Percentiles rank a stretch among this genome's conserved stretches.
phyloP scores from a whole-genome alignment of 768 basidiomycete species.

The Leccinum sublutescens region DNA sequence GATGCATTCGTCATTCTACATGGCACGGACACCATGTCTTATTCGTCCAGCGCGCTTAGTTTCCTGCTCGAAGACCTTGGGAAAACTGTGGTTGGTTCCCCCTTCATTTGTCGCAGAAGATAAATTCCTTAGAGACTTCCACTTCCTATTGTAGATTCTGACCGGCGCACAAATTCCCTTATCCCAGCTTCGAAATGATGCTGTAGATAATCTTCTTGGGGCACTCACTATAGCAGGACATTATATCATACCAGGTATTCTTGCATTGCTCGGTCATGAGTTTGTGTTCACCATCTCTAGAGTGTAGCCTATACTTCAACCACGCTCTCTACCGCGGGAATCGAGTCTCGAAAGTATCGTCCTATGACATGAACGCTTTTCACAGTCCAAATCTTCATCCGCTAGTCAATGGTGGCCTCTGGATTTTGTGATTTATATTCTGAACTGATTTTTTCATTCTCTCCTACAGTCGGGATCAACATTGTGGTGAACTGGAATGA shows the following conservation, averaged over 20 bases:
- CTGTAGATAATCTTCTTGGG: conserved; percentile 89
- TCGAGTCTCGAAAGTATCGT: conserved; percentile 78
- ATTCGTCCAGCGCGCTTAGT: conserved; percentile 83
- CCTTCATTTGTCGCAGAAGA: not conserved
- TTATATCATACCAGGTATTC: conserved; percentile 83
- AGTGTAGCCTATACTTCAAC: conserved; percentile 88
- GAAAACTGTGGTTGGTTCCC: conserved; percentile 71
- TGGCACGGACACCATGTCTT: conserved; percentile 91
- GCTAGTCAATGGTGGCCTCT: conserved; percentile 64
- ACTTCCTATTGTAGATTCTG: conserved; percentile 55
- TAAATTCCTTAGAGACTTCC: not conserved
- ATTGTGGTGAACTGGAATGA: conserved; percentile 88
- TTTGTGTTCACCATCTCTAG: conserved; percentile 36
- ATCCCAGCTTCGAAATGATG: conserved; percentile 90
- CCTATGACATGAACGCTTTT: conserved; percentile 82
- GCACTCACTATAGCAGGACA: conserved; percentile 87
- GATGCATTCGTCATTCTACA: conserved; percentile 92
- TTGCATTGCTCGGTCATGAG: not conserved
- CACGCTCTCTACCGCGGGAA: conserved; percentile 86
- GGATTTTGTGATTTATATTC: not conserved
- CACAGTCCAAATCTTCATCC: conserved; percentile 82
- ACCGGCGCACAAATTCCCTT: conserved; percentile 94
- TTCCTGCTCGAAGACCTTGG: conserved; percentile 92
- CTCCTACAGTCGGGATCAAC: conserved; percentile 78
- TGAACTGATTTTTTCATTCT: conserved; percentile 1